These are phyloP conservation scores for Euryodendron excelsum DNA, from an alignment of 148 eudicot genomes.

Conservation along the genomic window DNA sequence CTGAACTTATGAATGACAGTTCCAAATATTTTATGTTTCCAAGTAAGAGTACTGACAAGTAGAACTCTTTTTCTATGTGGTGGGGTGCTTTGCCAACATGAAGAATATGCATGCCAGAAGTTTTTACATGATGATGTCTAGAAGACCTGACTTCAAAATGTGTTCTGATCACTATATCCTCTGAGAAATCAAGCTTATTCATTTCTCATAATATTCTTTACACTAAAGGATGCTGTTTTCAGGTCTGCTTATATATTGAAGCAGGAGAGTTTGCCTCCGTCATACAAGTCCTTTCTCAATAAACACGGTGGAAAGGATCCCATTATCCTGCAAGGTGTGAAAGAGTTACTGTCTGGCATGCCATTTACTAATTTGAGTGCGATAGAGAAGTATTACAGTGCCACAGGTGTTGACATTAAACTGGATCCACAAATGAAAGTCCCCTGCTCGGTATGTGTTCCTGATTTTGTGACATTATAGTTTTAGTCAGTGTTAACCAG, in stretches of 20 bases:
- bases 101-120: neutral
- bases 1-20: neutral
- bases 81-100: neutral
- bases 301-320: slow-evolving; percentile 90
- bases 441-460: slow-evolving; percentile 99
- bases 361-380: slow-evolving; percentile 62
- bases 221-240: slow-evolving; percentile 22
- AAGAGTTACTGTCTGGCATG: slow-evolving; percentile 62
- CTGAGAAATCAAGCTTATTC: neutral
- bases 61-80: neutral
- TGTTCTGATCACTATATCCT: neutral
- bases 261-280: slow-evolving; percentile 79
- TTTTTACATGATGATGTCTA: neutral
- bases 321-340: slow-evolving; percentile 63
- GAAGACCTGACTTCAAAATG: neutral
- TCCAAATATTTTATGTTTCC: neutral
- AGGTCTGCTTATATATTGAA: slow-evolving; percentile 96
- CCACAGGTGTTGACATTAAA: slow-evolving; percentile 55
- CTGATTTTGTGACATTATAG: too few species aligned
- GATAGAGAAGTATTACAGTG: slow-evolving; percentile 65
- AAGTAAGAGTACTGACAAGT: neutral
- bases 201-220: neutral
- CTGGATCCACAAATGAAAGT: slow-evolving; percentile 92
- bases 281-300: slow-evolving; percentile 94
- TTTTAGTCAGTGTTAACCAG: too few species aligned